Evolutionary conservation across 1,284 basidiomycete genomes (phyloP).

Genomic region (Ustilago hordei): DNA sequence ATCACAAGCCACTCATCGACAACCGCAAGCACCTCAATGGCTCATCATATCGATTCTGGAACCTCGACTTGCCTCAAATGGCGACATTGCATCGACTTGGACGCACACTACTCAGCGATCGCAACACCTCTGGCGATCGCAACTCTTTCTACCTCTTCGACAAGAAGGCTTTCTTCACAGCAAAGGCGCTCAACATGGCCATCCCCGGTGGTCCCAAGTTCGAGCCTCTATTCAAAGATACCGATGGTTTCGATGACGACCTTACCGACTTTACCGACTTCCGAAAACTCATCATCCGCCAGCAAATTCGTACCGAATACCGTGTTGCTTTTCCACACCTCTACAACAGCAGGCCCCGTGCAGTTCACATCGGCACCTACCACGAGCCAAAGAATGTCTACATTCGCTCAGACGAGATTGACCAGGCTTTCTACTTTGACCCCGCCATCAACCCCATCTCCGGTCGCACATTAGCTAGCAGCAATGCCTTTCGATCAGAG

Average conservation of each 20-base stretch:
- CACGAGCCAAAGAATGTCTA: constrained; percentile 97
- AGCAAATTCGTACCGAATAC: constrained; percentile 98
- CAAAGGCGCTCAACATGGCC: constrained; percentile 94
- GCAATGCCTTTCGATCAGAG: constrained; percentile 53
- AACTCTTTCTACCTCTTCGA: constrained; percentile 88
- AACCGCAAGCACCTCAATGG: constrained; percentile 84
- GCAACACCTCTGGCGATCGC: constrained; percentile 84
- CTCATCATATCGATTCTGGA: constrained; percentile 92
- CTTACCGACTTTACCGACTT: constrained; percentile 99
- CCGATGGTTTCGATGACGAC: constrained; percentile 97
- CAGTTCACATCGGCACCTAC: constrained; percentile 90
- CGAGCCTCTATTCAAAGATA: constrained; percentile 77
- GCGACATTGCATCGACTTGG: constrained; percentile 96
- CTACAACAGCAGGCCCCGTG: constrained; percentile 97
- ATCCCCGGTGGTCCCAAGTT: constrained; percentile 99
- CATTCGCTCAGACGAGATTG: constrained; percentile 98
- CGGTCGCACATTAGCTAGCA: constrained; percentile 52
- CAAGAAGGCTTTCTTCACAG: constrained; percentile 97
- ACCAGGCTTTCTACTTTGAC: constrained; percentile 99
- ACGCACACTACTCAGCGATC: constrained; percentile 88
- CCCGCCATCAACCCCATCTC: constrained; percentile 84
- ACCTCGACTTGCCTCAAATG: constrained; percentile 91
- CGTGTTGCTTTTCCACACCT: constrained; percentile 99
- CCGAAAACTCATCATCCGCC: constrained; percentile 99
- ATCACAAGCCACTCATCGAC: constrained; percentile 92